Percentiles rank a stretch among this genome's conserved stretches.
Conservation (phyloP, 1,284 basidiomycete genomes). For the Sporisorium reilianum region DNA sequence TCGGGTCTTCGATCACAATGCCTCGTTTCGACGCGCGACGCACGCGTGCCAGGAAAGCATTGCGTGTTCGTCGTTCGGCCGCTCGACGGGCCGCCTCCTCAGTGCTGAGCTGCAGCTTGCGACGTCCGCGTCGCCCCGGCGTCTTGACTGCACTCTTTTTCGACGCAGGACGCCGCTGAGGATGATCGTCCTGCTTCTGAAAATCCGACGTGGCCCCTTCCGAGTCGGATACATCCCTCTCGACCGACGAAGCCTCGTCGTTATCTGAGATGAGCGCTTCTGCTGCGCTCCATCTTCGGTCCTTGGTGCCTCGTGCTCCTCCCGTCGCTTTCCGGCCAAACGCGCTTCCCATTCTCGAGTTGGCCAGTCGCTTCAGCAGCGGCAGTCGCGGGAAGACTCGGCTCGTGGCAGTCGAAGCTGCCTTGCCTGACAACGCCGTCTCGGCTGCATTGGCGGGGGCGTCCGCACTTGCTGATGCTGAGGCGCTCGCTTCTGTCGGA, state of each 20-base stretch:
- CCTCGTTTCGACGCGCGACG: conserved; percentile 53
- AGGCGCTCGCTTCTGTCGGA: background rate
- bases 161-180: conserved; percentile 25
- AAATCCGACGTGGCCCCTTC: conserved; percentile 24
- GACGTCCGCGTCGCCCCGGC: conserved; percentile 30
- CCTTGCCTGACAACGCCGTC: background rate
- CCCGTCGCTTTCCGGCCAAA: conserved; percentile 11
- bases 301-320: conserved; percentile 32
- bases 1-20: conserved; percentile 41
- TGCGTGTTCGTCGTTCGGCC: conserved; percentile 34
- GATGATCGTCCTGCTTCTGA: conserved; percentile 24
- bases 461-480: background rate
- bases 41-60: conserved; percentile 50
- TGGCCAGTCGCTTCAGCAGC: conserved; percentile 11
- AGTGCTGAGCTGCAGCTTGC: conserved; percentile 31
- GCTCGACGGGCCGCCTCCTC: conserved; percentile 37
- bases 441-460: background rate
- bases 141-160: conserved; percentile 15
- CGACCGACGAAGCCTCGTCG: conserved; percentile 17
- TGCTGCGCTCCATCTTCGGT: conserved; percentile 32
- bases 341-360: conserved; percentile 4
- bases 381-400: conserved; percentile 10
- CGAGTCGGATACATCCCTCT: conserved; percentile 23
- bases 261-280: conserved; percentile 19
- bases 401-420: background rate